Conservation (phyloP, 1,284 basidiomycete genomes). For the Heliocybe sulcata region DNA sequence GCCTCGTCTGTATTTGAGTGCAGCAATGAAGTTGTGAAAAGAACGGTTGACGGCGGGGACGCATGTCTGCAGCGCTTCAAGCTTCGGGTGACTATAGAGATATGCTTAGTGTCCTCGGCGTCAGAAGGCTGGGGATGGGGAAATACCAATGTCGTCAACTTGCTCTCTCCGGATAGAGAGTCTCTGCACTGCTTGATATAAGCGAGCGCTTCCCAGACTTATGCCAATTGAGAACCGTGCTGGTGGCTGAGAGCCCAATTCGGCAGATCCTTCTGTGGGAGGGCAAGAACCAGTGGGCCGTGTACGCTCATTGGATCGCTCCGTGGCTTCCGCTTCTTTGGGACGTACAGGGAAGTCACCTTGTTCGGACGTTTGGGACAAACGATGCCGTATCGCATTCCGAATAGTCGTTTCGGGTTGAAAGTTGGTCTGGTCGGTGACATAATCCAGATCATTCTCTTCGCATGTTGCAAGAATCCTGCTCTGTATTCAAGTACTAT, state of each 20-base stretch:
- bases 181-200: neutral
- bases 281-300: no score
- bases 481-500: conserved; percentile 35
- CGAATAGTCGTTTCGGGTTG: conserved; percentile 62
- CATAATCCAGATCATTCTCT: conserved; percentile 48
- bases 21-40: conserved; percentile 32
- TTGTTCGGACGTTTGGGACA: conserved; percentile 11
- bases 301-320: conserved; percentile 1
- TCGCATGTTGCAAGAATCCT: conserved; percentile 71
- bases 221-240: neutral
- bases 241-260: neutral
- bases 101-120: neutral
- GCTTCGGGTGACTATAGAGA: conserved; percentile 17
- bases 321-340: neutral
- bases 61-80: conserved; percentile 27
- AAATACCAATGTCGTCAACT: neutral
- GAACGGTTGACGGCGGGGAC: conserved; percentile 44
- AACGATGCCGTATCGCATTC: conserved; percentile 55
- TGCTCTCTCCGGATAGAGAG: neutral
- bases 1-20: conserved; percentile 25
- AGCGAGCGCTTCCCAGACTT: neutral
- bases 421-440: conserved; percentile 63
- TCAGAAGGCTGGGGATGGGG: neutral
- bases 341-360: neutral
- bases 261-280: no score